Evolutionary conservation across 257 asterid species (phyloP), one percentile per base, ranked within the genome.

Genomic region (Solanum paucissectum): DNA sequence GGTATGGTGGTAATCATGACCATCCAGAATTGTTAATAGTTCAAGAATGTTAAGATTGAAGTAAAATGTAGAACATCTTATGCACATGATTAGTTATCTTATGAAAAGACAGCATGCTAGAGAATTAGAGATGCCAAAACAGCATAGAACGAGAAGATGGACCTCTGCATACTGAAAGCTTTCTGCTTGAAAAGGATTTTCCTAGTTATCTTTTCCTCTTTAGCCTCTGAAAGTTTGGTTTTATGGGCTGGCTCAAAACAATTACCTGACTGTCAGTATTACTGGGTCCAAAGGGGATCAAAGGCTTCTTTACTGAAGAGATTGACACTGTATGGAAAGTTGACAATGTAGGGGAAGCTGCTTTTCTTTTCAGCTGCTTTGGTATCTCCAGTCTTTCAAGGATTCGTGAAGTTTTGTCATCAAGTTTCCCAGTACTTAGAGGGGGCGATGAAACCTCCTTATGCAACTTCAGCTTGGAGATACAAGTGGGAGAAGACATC

Each of bases 331-430:
- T 87, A 55, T 89, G 71, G 34, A 83, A 87, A 89, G 83, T 73
- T 33, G 93, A 86, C 88, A 88, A 85, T 69, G 92, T 88, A 33
- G 98, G 98, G 40, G 98, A 94, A 88, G 90, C 86, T 81, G 91
- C 87, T 93, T 94, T 95, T 88, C 96, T 93, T 84, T 96, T 94
- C 33, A 93, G 93, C 91, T 94, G 94, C 89, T 90, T 92, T 6
- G 98, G 99, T 83, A 89, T 86, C 91, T 96, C 98, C 86, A 96
- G 94, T 87, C 99, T 95, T 94, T 95, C 98, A 25, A 96, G 94
- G 88, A 96, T 96, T 90, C 98, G 90, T 71, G 98, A 90, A 81
- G 99, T 96, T 91, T 92, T 94, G 84, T 93, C 98, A 88, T 96
- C 98, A 75, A 94, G 52, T 88, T 91, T 94, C 93, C 87, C 93